Base-by-base conservation (phyloP, 1,139 yeast genomes). In the Diutina ranongensis region DNA sequence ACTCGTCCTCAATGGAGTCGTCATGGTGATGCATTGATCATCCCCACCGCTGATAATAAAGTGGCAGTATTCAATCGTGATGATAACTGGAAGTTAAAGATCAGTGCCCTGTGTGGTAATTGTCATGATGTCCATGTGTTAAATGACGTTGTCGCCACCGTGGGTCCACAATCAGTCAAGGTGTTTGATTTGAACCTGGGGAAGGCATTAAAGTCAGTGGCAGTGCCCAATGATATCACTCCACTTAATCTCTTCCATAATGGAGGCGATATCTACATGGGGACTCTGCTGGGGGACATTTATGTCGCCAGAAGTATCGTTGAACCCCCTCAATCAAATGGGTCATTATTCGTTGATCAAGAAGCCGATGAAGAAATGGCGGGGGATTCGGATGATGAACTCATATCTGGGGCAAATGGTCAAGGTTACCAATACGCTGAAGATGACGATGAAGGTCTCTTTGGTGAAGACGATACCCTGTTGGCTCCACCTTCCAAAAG, bases 21-120 rank as follows among this genome's bases (percentile, higher is more conserved):
- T 2, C 68, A 73, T 47, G 94, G 94, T 12, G 74, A 74, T 46
- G 61, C 63, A 18, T 67, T 87, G 48, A 84, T 89, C 1, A 56
- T 80, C 15, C 85, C 83, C 2, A 63, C 72, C 2, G 57, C 62
- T 31, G 53, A 64, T 15, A 38, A 38, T 15, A 12, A 22, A n/a
- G 32, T 38, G 31, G 42, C 42, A 8, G n/a, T 38, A n/a, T 38
- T 7, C 21, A 8, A 5, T 7, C 42, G 42, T 3, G 40, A 13
- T 16, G 13, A 25, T n/a, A 12, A 12, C 7, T 38, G 42, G 42
- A 15, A 25, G 9, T 19, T 13, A 3, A n/a, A 27, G 10, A 12
- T n/a, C 4, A 5, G 5, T 12, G 16, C n/a, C 4, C 31, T 8
- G 7, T 38, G 42, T 38, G 42, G 42, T 15, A 38, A 22, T 13